phyloP scores from a whole-genome alignment of 2,329 filamentous ascomycete genomes.

The Onygena corvina region DNA sequence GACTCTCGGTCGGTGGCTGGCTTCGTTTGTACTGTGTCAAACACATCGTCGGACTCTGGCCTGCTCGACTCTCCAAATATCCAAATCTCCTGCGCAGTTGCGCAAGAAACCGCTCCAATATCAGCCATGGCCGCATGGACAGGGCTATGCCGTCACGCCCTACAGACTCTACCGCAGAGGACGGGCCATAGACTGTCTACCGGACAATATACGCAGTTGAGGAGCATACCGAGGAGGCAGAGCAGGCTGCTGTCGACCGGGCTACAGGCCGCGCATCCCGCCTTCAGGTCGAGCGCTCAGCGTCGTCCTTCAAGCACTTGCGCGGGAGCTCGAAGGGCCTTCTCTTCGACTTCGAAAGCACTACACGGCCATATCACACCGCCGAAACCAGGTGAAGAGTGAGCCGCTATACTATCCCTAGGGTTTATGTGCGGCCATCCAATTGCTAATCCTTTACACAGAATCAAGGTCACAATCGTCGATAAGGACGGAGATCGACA shows the following conservation, averaged over 20 bases:
- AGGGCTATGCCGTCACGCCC: conserved; percentile 2
- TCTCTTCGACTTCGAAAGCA: conserved; percentile 51
- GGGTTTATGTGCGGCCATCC: background rate
- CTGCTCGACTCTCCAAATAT: too few species aligned
- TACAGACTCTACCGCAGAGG: conserved; percentile 1
- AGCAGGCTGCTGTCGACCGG: conserved; percentile 2
- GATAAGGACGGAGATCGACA: conserved; percentile 73
- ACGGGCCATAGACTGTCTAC: background rate
- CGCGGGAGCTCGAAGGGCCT: conserved; percentile 30
- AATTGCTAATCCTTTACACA: conserved; percentile 26
- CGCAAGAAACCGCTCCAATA: too few species aligned
- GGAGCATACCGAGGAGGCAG: conserved; percentile 1
- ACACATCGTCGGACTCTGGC: background rate
- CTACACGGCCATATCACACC: conserved; percentile 69
- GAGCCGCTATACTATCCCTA: conserved; percentile 28
- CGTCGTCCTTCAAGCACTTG: background rate
- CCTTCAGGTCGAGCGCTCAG: background rate
- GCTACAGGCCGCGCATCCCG: background rate
- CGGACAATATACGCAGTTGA: background rate
- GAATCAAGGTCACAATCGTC: conserved; percentile 79
- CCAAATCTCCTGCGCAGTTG: too few species aligned
- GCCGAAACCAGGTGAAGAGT: conserved; percentile 89
- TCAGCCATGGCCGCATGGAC: background rate
- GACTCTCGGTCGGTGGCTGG: too few species aligned
- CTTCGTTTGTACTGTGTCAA: background rate